phyloP scores from a whole-genome alignment of 208 protist species.

The Trichomonas vaginalis region DNA sequence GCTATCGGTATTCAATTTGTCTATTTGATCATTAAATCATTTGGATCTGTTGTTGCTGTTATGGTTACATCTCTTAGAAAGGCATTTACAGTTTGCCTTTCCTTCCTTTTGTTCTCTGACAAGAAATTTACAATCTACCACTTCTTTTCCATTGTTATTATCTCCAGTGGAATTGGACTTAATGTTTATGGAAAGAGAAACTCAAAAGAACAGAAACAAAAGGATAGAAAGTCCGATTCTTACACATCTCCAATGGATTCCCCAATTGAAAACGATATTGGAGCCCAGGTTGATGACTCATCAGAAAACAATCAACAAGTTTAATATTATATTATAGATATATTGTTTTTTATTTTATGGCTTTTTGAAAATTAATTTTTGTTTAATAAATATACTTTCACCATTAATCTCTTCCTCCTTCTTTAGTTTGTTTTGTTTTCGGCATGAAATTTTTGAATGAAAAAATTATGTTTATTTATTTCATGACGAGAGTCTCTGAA shows the following conservation, averaged over 20 bases:
- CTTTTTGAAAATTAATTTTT: too few species aligned
- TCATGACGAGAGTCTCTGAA: too few species aligned
- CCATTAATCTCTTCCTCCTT: too few species aligned
- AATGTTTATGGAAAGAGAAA: not conserved
- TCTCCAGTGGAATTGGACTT: not conserved
- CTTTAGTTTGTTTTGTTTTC: too few species aligned
- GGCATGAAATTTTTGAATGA: too few species aligned
- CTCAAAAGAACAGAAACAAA: not conserved
- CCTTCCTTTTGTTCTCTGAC: not conserved
- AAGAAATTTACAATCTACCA: not conserved
- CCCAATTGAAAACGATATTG: not conserved
- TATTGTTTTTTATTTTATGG: too few species aligned
- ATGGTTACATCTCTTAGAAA: not conserved
- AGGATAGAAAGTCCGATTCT: not conserved
- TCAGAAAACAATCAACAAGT: too few species aligned
- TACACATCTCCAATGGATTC: not conserved
- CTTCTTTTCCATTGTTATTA: not conserved
- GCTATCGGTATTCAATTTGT: not conserved
- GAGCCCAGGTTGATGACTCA: not conserved
- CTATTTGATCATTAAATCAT: not conserved
- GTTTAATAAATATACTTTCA: too few species aligned
- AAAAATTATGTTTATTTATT: too few species aligned
- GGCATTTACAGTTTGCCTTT: not conserved
- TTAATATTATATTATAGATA: too few species aligned
- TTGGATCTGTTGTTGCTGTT: not conserved